phyloP scores from a whole-genome alignment of 2,329 filamentous ascomycete genomes.

The Fusarium sp. region DNA sequence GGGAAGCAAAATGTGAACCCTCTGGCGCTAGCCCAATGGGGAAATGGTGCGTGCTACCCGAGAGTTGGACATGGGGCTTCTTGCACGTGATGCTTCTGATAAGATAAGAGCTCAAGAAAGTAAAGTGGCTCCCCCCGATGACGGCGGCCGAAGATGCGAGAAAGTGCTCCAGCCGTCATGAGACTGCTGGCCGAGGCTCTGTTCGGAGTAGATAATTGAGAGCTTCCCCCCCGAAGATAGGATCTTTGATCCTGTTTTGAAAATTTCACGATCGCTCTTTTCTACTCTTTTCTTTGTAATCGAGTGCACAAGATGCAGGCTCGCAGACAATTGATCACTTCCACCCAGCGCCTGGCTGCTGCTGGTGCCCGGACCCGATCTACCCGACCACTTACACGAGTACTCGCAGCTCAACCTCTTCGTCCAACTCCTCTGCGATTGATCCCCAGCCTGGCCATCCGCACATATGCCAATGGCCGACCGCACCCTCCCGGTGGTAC shows the following conservation, averaged over 20 bases:
- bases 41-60: constrained; percentile 33
- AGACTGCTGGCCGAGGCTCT: constrained; percentile 35
- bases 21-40: constrained; percentile 52
- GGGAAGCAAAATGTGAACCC: constrained; percentile 59
- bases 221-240: constrained; percentile 11
- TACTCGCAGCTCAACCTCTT: constrained; percentile 35
- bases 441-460: constrained; percentile 55
- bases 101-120: constrained; percentile 34
- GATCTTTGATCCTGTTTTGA: constrained; percentile 15
- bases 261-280: constrained; percentile 10
- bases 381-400: constrained; percentile 45
- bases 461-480: constrained; percentile 76
- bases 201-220: constrained; percentile 36
- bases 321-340: constrained; percentile 53
- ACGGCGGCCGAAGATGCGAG: constrained; percentile 54
- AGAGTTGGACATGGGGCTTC: constrained; percentile 48
- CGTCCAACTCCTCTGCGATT: constrained; percentile 43
- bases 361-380: constrained; percentile 46
- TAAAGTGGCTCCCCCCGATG: constrained; percentile 22
- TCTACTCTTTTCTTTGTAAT: constrained; percentile 7
- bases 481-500: constrained; percentile 92
- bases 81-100: constrained; percentile 48
- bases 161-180: constrained; percentile 50
- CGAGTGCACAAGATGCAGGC: constrained; percentile 53
- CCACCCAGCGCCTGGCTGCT: constrained; percentile 52